Percentiles rank a stretch among this genome's conserved stretches.
Conservation (phyloP, 768 basidiomycete species). For the Pisolithus tinctorius region DNA sequence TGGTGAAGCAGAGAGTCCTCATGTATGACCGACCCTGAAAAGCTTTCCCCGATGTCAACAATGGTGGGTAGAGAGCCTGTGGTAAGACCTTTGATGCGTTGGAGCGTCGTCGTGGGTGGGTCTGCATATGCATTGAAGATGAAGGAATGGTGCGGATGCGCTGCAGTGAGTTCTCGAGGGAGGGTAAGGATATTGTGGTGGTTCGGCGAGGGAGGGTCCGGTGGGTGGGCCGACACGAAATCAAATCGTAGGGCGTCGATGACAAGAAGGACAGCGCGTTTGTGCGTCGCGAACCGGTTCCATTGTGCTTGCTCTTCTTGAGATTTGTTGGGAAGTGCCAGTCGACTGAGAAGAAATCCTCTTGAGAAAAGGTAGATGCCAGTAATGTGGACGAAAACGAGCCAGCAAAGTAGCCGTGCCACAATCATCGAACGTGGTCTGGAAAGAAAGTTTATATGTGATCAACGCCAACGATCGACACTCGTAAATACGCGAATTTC, state of each 20-base stretch:
- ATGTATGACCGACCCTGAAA: slow-evolving; percentile 76
- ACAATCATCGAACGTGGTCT: too few relatives aligned
- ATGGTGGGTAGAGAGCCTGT: slow-evolving; percentile 96
- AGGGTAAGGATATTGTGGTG: slow-evolving; percentile 82
- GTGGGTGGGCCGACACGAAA: slow-evolving; percentile 71
- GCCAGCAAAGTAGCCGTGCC: slow-evolving; percentile 28
- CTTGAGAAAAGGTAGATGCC: slow-evolving; percentile 87
- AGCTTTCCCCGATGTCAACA: slow-evolving; percentile 88
- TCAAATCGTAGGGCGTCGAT: slow-evolving; percentile 94
- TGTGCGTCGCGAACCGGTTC: slow-evolving; percentile 50
- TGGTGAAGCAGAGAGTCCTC: slow-evolving; percentile 90
- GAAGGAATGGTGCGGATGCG: slow-evolving; percentile 66
- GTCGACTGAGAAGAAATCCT: slow-evolving; percentile 84
- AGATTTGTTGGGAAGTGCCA: slow-evolving; percentile 22
- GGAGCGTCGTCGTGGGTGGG: slow-evolving; percentile 92
- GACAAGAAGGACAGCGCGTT: slow-evolving; percentile 75
- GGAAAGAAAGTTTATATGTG: too few relatives aligned
- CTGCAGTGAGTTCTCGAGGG: slow-evolving; percentile 62
- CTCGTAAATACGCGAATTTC: too few relatives aligned
- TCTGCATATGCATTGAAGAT: slow-evolving; percentile 88
- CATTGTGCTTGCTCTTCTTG: slow-evolving; percentile 52
- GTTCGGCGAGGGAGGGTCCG: slow-evolving; percentile 49
- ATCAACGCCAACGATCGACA: too few relatives aligned
- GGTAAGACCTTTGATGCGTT: slow-evolving; percentile 90
- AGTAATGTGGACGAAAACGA: slow-evolving; percentile 61